These are phyloP conservation scores for Ceratocystis eucalypticola DNA, from an alignment of 2,329 filamentous ascomycete genomes.

Conservation along the genomic window DNA sequence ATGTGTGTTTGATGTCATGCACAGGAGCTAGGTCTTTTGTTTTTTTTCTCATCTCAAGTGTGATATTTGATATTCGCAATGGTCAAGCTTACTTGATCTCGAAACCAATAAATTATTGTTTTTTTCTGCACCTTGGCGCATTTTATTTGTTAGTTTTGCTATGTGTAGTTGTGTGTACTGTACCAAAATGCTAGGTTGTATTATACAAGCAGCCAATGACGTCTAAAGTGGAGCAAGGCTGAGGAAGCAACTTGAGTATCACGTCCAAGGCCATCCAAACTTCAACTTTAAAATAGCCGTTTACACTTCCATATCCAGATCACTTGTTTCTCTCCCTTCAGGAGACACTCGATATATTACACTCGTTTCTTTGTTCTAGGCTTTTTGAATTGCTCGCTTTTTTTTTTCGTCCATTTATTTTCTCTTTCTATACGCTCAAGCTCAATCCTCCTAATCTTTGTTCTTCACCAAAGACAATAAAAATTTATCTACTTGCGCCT, in stretches of 20 bases:
- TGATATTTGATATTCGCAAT: neutral
- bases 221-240: constrained; percentile 12
- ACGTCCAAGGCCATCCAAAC: neutral
- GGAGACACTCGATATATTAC: neutral
- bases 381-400: neutral
- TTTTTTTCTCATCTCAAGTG: neutral
- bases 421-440: neutral
- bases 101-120: neutral
- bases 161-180: neutral
- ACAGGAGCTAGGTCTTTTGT: neutral
- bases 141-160: neutral
- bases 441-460: neutral
- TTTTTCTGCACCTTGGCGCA: neutral
- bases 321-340: too few species aligned
- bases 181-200: neutral
- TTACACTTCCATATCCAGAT: neutral
- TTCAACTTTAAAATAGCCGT: neutral
- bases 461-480: neutral
- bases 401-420: neutral
- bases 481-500: constrained; percentile 5
- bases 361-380: neutral
- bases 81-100: neutral
- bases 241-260: neutral
- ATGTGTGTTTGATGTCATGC: constrained; percentile 2
- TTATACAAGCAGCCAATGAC: neutral